Base-by-base conservation (phyloP, 2,329 filamentous ascomycete species). In the Ophiocordyceps camponoti-floridani region DNA sequence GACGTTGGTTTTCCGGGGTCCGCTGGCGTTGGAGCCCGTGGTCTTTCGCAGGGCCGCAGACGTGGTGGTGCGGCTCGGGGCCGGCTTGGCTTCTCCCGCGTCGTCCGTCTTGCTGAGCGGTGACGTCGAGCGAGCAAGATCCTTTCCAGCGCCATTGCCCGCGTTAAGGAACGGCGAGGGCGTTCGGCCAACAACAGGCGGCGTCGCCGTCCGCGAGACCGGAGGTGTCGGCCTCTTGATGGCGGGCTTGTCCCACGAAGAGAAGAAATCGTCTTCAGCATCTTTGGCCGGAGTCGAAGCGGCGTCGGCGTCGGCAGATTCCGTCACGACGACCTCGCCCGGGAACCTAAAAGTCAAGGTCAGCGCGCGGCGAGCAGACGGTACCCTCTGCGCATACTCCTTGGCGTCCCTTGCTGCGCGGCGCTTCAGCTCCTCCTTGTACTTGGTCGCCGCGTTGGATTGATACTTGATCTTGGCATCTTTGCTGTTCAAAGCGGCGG, bases 381-480 rank as follows among this genome's bases (percentile, higher is more conserved):
- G n/a, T 18, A n/a, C 11, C 19, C 14, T 14, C 16, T 13, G 40
- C 26, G 19, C 40, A 41, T 71, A 95, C 84, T 91, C 82, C 60
- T 81, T 77, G 47, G 84, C 82, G 62, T 98, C 91, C 53, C 78
- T 73, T 40, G 80, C 82, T 44, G 86, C 86, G 53, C 89, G 75
- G 62, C 81, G 77, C 68, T 89, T 89, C 47, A 98, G 72, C 62
- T 96, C 89, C 46, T 95, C 89, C 70, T 98, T 98, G 67, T 98
- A 98, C 66, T 96, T 96, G 53, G 78, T 83, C 19, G 91, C 91
- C n/a, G 84, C 83, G 56, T 77, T 83, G 51, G 85, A 95, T 45
- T 84, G 87, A 64, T 98, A 98, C 69, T 98, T 98, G 46, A 85
- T 87, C 69, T 95, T 96, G 42, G 82, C 75, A 58, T 98, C 91